Evolutionary conservation across 176 grass and related monocot species (phyloP).

Genomic region (Raddia distichophylla): DNA sequence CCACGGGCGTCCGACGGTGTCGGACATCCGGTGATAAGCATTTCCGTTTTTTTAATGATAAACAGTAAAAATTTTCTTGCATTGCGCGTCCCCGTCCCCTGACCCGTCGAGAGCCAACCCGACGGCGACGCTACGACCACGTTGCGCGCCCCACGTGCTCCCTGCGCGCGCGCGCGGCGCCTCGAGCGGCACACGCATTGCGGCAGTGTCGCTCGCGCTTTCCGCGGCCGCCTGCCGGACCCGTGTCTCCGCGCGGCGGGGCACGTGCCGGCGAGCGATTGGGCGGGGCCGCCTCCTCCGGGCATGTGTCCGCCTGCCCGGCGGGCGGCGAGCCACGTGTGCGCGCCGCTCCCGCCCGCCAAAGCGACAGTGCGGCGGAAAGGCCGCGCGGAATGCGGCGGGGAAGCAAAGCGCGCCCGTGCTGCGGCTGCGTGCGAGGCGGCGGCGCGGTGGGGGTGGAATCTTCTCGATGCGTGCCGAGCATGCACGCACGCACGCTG

Average conservation of each 20-base stretch:
- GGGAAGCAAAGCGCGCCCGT: not conserved
- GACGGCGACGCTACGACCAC: not conserved
- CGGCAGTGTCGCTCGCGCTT: not conserved
- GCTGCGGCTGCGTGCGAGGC: not conserved
- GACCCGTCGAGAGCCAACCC: too few relatives aligned
- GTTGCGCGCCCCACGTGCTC: not conserved
- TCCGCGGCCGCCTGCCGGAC: not conserved
- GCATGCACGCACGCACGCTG: not conserved
- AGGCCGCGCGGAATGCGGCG: not conserved
- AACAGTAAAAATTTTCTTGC: too few relatives aligned
- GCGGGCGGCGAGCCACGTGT: slow-evolving; percentile 1
- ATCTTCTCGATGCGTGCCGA: slow-evolving; percentile 18
- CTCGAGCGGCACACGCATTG: not conserved
- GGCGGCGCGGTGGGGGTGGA: not conserved
- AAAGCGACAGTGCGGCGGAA: not conserved
- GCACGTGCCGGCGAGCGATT: slow-evolving; percentile 21
- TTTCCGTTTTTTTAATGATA: too few relatives aligned
- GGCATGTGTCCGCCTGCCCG: slow-evolving; percentile 15
- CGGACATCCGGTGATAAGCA: too few relatives aligned
- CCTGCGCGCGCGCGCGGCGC: slow-evolving; percentile 18
- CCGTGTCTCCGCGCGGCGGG: not conserved
- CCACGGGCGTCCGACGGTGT: too few relatives aligned
- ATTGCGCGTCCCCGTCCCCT: too few relatives aligned
- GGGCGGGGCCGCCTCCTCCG: not conserved
- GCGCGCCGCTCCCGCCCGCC: not conserved